A percentile compares a stretch with the other conserved stretches of the same genome.
These are phyloP conservation scores for Alternaria triticimaculans DNA, from an alignment of 2,329 filamentous ascomycete species.

Conservation along the genomic window DNA sequence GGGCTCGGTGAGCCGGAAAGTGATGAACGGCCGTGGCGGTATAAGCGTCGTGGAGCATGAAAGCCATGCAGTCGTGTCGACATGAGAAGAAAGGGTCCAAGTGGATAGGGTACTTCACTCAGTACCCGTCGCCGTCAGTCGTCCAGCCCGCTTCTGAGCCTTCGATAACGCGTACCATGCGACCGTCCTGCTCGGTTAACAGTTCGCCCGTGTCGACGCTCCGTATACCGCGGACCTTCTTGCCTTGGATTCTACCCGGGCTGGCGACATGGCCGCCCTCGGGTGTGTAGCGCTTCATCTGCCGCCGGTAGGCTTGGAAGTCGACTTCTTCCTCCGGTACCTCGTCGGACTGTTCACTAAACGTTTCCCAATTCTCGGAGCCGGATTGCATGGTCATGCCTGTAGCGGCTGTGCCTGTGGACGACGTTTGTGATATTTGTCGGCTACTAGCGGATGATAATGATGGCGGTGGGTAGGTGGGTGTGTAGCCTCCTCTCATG, in stretches of 20 bases:
- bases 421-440: constrained; percentile 74
- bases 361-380: constrained; percentile 98
- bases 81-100: constrained; percentile 8
- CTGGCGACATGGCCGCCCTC: constrained; percentile 45
- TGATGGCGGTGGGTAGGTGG: constrained; percentile 36
- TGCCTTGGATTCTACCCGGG: constrained; percentile 43
- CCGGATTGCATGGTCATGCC: constrained; percentile 73
- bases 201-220: constrained; percentile 52
- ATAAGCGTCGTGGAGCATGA: constrained; percentile 3
- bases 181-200: constrained; percentile 51
- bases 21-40: constrained; percentile 6
- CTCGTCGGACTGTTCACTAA: constrained; percentile 81
- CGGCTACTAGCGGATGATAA: constrained; percentile 53
- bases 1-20: neutral
- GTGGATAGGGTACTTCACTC: constrained; percentile 16
- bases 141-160: constrained; percentile 63
- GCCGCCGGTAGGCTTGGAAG: constrained; percentile 76
- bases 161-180: constrained; percentile 53
- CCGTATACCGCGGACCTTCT: constrained; percentile 53
- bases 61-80: constrained; percentile 9
- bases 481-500: constrained; percentile 35
- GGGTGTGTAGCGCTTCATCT: constrained; percentile 66
- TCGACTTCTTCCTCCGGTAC: constrained; percentile 71
- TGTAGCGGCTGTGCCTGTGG: constrained; percentile 43
- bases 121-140: constrained; percentile 53